Evolutionary conservation across 192 early-diverging fungal species (phyloP).

Genomic region (Cetraspora pellucida): DNA sequence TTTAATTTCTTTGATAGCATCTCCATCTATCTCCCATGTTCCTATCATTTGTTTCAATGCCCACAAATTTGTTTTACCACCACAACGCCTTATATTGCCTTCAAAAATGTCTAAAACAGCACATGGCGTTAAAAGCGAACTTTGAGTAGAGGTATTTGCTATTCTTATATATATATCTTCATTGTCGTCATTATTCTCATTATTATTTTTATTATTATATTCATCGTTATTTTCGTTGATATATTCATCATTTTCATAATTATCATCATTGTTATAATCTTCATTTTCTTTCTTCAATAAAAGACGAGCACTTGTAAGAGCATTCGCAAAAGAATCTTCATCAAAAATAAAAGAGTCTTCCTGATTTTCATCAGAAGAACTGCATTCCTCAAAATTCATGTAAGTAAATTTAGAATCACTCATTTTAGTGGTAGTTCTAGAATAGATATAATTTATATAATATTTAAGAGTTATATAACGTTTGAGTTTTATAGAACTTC

Average conservation of each 20-base stretch:
- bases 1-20: not conserved
- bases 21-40: conserved; percentile 18
- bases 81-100: not conserved
- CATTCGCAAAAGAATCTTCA: not conserved
- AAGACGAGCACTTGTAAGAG: not conserved
- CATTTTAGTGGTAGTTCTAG: not conserved
- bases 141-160: not conserved
- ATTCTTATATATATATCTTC: not conserved
- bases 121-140: not conserved
- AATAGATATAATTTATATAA: no score
- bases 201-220: not conserved
- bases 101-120: not conserved
- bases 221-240: not conserved
- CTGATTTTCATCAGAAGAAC: not conserved
- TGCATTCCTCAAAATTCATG: not conserved
- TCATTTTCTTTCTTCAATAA: not conserved
- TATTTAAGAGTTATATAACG: not conserved
- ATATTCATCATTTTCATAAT: not conserved
- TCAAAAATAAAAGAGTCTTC: not conserved
- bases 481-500: not conserved
- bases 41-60: not conserved
- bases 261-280: no score
- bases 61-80: not conserved
- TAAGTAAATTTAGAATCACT: not conserved
- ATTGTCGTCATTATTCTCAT: not conserved